Evolutionary conservation across 2,329 filamentous ascomycete species (phyloP).

Genomic region (Simplicillium aogashimaense): DNA sequence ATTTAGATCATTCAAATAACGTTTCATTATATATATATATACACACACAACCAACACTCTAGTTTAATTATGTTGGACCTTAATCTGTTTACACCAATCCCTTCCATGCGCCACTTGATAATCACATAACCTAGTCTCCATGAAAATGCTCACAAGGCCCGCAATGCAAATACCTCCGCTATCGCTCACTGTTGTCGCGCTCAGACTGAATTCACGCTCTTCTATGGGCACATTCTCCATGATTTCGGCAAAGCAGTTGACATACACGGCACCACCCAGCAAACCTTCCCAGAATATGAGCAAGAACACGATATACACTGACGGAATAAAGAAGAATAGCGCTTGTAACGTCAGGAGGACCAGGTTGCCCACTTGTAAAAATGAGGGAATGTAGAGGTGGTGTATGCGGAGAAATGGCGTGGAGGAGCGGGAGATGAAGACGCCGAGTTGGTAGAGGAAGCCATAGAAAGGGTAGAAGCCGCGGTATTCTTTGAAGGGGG

Average conservation of each 20-base stretch:
- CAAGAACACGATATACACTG: constrained; percentile 73
- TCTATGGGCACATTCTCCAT: constrained; percentile 67
- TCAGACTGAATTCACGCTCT: constrained; percentile 84
- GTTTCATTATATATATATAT: too few species aligned
- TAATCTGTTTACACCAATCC: constrained; percentile 57
- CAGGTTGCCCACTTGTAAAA: constrained; percentile 76
- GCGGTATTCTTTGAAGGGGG: constrained; percentile 73
- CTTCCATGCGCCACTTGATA: constrained; percentile 78
- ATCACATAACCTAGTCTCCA: constrained; percentile 73
- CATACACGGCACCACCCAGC: constrained; percentile 84
- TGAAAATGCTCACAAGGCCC: constrained; percentile 69
- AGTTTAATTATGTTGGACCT: constrained; percentile 16
- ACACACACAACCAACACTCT: too few species aligned
- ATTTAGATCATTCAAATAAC: too few species aligned
- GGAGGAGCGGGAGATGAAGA: constrained; percentile 88
- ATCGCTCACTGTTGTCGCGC: constrained; percentile 86
- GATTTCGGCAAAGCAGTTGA: constrained; percentile 93
- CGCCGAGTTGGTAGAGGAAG: constrained; percentile 88
- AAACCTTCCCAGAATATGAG: constrained; percentile 92
- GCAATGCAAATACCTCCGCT: constrained; percentile 85
- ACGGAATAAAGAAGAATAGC: constrained; percentile 71
- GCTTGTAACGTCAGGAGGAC: constrained; percentile 65
- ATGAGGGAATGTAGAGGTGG: constrained; percentile 68
- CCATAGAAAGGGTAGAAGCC: constrained; percentile 93
- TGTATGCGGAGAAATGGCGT: constrained; percentile 79